phyloP scores from a whole-genome alignment of 169 alveolate genomes.

The Besnoitia besnoiti region DNA sequence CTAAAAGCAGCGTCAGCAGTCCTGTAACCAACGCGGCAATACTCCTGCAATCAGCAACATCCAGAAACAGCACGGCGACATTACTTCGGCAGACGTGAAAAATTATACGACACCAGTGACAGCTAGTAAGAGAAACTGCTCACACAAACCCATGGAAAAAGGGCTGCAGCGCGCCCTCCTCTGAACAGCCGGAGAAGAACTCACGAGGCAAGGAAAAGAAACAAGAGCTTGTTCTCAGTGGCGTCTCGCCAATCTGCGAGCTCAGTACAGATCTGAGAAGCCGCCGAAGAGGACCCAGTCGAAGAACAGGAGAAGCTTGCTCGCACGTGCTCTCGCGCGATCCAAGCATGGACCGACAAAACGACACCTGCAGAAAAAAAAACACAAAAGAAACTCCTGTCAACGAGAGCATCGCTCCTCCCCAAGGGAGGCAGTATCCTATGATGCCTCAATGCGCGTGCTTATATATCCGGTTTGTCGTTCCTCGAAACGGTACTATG shows the following conservation, averaged over 20 bases:
- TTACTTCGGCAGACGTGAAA: background rate
- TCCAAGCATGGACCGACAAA: background rate
- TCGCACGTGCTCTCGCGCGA: background rate
- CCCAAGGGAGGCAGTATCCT: background rate
- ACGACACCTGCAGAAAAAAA: background rate
- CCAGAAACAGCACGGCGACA: background rate
- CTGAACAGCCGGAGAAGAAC: background rate
- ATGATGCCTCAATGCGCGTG: too few species aligned
- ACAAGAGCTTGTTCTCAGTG: background rate
- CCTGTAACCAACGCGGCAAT: background rate
- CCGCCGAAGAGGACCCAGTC: background rate
- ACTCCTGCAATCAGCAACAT: background rate
- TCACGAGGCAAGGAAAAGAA: background rate
- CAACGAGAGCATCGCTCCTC: background rate
- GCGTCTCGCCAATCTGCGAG: background rate
- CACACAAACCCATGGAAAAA: background rate
- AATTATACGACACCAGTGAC: background rate
- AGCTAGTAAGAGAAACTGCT: background rate
- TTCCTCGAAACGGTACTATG: too few species aligned
- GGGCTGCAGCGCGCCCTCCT: background rate
- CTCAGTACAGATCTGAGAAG: background rate
- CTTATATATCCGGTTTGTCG: too few species aligned
- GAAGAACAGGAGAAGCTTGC: background rate
- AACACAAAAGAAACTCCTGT: background rate
- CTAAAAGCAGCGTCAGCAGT: background rate